phyloP scores from a whole-genome alignment of 768 basidiomycete species.

The Russula olivacea region DNA sequence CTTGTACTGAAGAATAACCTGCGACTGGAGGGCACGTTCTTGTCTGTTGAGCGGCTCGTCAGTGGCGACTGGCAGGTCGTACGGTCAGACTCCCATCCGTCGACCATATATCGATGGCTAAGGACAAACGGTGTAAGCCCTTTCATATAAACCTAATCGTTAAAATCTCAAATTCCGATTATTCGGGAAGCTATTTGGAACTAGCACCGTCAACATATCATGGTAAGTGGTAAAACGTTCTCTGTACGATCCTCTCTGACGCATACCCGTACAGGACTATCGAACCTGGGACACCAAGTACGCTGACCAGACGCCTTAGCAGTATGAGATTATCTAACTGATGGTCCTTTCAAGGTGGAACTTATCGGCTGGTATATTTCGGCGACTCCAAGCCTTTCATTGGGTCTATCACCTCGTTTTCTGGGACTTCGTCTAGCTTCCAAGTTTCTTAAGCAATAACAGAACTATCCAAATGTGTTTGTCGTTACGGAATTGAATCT shows the following conservation, averaged over 20 bases:
- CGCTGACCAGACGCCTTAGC: conserved; percentile 24
- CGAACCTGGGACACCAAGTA: conserved; percentile 53
- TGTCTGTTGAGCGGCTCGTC: conserved; percentile 54
- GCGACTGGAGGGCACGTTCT: conserved; percentile 64
- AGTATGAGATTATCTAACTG: not conserved
- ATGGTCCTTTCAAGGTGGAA: conserved; percentile 43
- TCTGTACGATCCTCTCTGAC: not conserved
- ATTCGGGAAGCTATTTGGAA: conserved; percentile 43
- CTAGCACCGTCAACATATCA: conserved; percentile 58
- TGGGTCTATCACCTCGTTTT: conserved; percentile 58
- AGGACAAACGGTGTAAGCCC: conserved; percentile 49
- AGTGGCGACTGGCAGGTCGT: conserved; percentile 49
- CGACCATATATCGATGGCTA: conserved; percentile 61
- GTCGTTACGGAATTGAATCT: not conserved
- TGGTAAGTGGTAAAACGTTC: conserved; percentile 41
- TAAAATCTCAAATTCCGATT: not conserved
- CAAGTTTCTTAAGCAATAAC: conserved; percentile 38
- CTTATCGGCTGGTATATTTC: conserved; percentile 64
- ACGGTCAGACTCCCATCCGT: conserved; percentile 74
- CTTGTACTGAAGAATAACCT: conserved; percentile 57
- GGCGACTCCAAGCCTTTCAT: conserved; percentile 71
- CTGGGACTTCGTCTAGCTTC: conserved; percentile 56
- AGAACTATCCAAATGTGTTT: not conserved
- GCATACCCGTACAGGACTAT: conserved; percentile 45
- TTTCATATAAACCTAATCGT: not conserved